Base-by-base conservation (phyloP, 441 rosid species). In the Capsella rubella region DNA sequence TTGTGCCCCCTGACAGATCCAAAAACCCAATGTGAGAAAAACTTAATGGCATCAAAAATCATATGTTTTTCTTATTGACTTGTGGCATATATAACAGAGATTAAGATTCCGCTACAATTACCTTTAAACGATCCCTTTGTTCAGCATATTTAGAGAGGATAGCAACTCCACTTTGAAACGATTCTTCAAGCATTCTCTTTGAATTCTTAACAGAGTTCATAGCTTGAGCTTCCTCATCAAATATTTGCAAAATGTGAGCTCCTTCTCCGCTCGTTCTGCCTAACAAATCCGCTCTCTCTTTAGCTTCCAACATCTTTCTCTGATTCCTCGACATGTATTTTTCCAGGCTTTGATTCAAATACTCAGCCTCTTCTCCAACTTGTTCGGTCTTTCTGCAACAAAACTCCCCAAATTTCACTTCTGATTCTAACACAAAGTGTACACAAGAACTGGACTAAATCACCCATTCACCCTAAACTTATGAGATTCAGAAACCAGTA, bases 151-250 rank as follows among this genome's bases (percentile, higher is more conserved):
- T 93, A 35, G 90, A 75, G 54, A 96, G 95, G 51, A 91, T 89
- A 9, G 98, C 95, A 27, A 91, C 83, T 46, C 97, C 98, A 15
- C 92, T 89, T 9, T 93, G 81, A 60, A 79, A 87, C 4, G 97
- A 86, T 49, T 96, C 98, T 85, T 90, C 90, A 8, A 93, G 74
- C 96, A 93, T 88, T 65, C 89, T 84, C 54, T 90, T 87, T 1
- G 99, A 91, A 71, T 88, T 93, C 58, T 79, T 85, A 8, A 95
- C 97, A 34, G 97, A 91, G 73, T 78, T 87, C 96, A 88, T 91
- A 8, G 97, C 97, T 82, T 93, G 97, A n/a, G 97, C 90, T 80
- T 96, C 97, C 3, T 91, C 99, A 37, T 93, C 99, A 27, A 84
- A 92, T 64, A 96, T 90, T 73, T 92, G 88, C 89, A 93, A 72